Conservation (phyloP, 2,329 filamentous ascomycete species). For the Fusarium sp. region DNA sequence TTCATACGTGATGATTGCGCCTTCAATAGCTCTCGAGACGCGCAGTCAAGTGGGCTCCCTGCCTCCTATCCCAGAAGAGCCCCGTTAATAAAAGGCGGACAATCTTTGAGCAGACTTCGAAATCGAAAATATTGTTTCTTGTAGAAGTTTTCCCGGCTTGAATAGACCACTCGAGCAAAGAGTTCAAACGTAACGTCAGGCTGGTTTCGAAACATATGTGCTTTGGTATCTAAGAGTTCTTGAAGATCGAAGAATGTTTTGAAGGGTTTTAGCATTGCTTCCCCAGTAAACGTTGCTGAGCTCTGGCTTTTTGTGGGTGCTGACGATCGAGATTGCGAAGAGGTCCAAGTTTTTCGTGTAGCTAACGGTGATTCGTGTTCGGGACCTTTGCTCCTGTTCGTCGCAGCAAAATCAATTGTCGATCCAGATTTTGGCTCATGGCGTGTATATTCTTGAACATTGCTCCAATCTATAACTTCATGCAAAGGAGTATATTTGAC, state of each 20-base stretch:
- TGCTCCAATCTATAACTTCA: slow-evolving; percentile 56
- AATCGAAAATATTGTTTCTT: slow-evolving; percentile 73
- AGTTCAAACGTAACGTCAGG: slow-evolving; percentile 66
- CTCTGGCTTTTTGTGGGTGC: slow-evolving; percentile 3
- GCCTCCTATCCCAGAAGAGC: slow-evolving; percentile 43
- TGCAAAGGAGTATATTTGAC: slow-evolving; percentile 41
- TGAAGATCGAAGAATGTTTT: slow-evolving; percentile 71
- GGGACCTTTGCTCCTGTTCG: not conserved
- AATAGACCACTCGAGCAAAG: slow-evolving; percentile 69
- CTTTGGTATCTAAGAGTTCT: slow-evolving; percentile 65
- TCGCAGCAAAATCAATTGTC: not conserved
- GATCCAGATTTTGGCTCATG: slow-evolving; percentile 2
- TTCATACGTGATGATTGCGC: slow-evolving; percentile 34
- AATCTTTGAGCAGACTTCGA: slow-evolving; percentile 69
- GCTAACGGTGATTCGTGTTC: not conserved
- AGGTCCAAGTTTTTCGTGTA: not conserved
- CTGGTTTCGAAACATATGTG: slow-evolving; percentile 46
- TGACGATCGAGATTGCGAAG: slow-evolving; percentile 3
- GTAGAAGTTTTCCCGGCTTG: slow-evolving; percentile 61
- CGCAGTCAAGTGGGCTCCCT: slow-evolving; percentile 42
- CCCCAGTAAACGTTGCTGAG: not conserved
- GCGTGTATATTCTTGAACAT: slow-evolving; percentile 38
- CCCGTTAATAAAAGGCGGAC: slow-evolving; percentile 60
- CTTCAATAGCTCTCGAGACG: slow-evolving; percentile 41
- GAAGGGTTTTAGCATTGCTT: slow-evolving; percentile 30